phyloP scores from a whole-genome alignment of 1,284 basidiomycete species.

The Dichomitus squalens region DNA sequence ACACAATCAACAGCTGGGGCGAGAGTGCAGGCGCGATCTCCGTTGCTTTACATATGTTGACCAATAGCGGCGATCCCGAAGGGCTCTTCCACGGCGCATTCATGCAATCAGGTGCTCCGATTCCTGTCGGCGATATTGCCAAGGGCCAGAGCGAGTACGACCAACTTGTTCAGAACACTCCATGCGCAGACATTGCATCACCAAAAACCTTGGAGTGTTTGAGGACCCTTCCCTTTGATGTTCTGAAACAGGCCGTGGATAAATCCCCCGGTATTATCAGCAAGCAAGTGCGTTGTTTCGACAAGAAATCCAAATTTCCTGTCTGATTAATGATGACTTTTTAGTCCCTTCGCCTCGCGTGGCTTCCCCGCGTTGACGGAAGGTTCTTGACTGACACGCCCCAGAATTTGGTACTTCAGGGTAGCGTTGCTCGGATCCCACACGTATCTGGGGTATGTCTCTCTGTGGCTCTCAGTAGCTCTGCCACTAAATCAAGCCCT shows the following conservation, averaged over 20 bases:
- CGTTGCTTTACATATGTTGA: conserved; percentile 34
- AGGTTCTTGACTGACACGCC: conserved; percentile 35
- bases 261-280: conserved; percentile 29
- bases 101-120: conserved; percentile 40
- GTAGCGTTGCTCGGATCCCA: conserved; percentile 34
- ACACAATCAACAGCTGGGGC: conserved; percentile 35
- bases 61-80: conserved; percentile 33
- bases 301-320: not conserved
- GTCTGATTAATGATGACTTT: not conserved
- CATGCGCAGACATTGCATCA: conserved; percentile 32
- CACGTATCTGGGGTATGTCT: conserved; percentile 29
- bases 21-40: conserved; percentile 46
- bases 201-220: conserved; percentile 43
- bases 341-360: conserved; percentile 31
- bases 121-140: conserved; percentile 35
- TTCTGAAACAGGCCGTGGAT: conserved; percentile 35
- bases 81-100: conserved; percentile 38
- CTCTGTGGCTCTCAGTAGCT: not conserved
- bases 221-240: conserved; percentile 33
- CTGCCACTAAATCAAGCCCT: not conserved
- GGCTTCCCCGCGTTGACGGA: conserved; percentile 41
- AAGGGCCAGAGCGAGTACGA: conserved; percentile 38
- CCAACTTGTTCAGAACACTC: conserved; percentile 32
- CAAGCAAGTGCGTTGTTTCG: conserved; percentile 25
- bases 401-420: conserved; percentile 27